These are phyloP conservation scores for Fragaria vesca DNA, from an alignment of 306 rosid species.

Conservation along the genomic window DNA sequence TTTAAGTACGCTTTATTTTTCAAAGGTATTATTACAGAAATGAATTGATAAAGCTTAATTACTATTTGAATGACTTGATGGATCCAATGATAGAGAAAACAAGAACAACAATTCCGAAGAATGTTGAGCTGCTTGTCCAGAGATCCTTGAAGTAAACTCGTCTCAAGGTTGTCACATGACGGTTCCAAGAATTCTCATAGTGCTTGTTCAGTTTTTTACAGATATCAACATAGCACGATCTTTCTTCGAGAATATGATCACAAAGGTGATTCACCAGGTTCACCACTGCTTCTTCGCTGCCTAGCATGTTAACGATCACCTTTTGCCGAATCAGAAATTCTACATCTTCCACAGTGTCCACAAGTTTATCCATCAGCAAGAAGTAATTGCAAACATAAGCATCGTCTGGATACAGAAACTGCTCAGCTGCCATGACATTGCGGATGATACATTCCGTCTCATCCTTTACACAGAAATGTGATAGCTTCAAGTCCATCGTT, in stretches of 20 bases:
- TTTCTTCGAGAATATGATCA: constrained; percentile 31
- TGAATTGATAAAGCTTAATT: no score
- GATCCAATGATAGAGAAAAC: constrained; percentile 8
- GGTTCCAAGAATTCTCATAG: constrained; percentile 43
- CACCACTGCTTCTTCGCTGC: constrained; percentile 46
- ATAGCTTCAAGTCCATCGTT: neutral
- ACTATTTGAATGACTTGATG: neutral
- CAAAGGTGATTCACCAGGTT: constrained; percentile 37
- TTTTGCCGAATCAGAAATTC: constrained; percentile 41
- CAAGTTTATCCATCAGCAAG: constrained; percentile 37
- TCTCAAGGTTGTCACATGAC: constrained; percentile 38
- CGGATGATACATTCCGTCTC: constrained; percentile 18
- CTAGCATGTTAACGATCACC: constrained; percentile 41
- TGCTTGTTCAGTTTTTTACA: constrained; percentile 27
- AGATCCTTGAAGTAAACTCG: constrained; percentile 54
- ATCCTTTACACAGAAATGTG: neutral
- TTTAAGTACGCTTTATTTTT: no score
- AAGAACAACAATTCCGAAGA: constrained; percentile 41
- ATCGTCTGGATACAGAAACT: constrained; percentile 38
- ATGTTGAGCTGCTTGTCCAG: constrained; percentile 59
- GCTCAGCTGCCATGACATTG: constrained; percentile 57
- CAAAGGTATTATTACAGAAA: no score
- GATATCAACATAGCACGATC: constrained; percentile 24
- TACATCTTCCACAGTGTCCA: constrained; percentile 44
- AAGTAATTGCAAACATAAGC: constrained; percentile 51